These are phyloP conservation scores for Termitomyces sp. DNA, from an alignment of 768 basidiomycete species.

Conservation along the genomic window DNA sequence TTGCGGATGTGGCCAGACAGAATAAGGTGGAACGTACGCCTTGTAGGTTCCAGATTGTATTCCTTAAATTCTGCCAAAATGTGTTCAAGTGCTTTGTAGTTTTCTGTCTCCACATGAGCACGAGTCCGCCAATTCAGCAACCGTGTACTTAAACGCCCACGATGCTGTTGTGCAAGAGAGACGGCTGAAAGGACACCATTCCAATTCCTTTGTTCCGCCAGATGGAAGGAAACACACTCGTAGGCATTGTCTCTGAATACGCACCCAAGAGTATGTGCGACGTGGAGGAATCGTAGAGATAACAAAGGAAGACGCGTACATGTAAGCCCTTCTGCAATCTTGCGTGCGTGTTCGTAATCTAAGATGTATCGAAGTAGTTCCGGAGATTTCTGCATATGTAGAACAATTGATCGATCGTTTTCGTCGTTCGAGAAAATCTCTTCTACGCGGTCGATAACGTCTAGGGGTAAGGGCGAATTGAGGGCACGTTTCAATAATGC, in stretches of 20 bases:
- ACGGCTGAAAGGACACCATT: constrained; percentile 40
- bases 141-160: constrained; percentile 42
- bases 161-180: constrained; percentile 40
- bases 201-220: constrained; percentile 48
- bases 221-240: constrained; percentile 46
- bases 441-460: constrained; percentile 7
- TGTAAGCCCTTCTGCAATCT: constrained; percentile 26
- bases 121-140: constrained; percentile 69
- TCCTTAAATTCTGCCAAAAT: constrained; percentile 46
- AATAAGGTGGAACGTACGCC: constrained; percentile 65
- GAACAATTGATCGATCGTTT: constrained; percentile 7
- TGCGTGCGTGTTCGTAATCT: constrained; percentile 25
- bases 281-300: constrained; percentile 37
- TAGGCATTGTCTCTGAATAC: constrained; percentile 47
- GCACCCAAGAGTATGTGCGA: constrained; percentile 46
- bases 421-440: constrained; percentile 1
- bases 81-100: constrained; percentile 38
- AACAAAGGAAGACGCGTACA: constrained; percentile 27
- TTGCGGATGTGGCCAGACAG: constrained; percentile 67
- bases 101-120: constrained; percentile 49
- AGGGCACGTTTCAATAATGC: background rate
- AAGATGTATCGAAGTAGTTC: constrained; percentile 20
- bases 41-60: constrained; percentile 40
- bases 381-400: constrained; percentile 15
- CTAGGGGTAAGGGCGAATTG: constrained; percentile 1